Evolutionary conservation across 768 basidiomycete species (phyloP), one percentile per base, ranked within the genome.

Genomic region (Suillus bovinus): DNA sequence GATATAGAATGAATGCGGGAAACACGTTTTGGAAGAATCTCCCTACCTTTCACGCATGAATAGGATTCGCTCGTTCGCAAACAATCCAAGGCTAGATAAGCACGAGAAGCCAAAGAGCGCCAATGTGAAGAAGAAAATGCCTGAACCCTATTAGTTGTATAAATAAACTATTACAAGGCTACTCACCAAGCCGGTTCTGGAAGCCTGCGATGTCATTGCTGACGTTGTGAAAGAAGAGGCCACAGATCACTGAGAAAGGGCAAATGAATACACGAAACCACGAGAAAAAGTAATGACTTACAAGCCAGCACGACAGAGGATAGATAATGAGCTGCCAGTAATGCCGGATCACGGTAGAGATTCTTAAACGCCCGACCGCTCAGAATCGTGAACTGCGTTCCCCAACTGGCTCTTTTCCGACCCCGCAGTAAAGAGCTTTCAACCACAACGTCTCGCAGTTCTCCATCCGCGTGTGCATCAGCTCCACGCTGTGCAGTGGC

Each of bases 331-430:
- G 95, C 89, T 2, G 87, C 83, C 80, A 99, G 82, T 60, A 99
- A 75, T 54, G 95, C 90, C 0, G 96, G 96, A 70, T 99, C 94
- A 29, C 96, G 82, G 73, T 99, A 99, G 63, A 99, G 76, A 71
- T 99, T 99, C 84, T 99, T 99, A 83, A 99, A 99, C 24, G 96
- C 95, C 61, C 97, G 78, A 29, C 96, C 96, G 72, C 94, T 97
- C 72, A 99, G 77, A 61, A 98, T 96, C 72, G 85, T 84, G 71
- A 99, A 99, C 78, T 99, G 97, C 20, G 91, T 96, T 47, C 80
- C 81, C 85, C 88, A 94, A 65, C 84, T 89, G 8, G 96, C 97
- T 60, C 94, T 84, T 74, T 90, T 87, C 67, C 88, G 78, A 17
- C 89, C 90, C 57, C 89, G 76, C 70, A 94, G 73, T 62, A 91